Conservation (phyloP, 2,329 filamentous ascomycete genomes). For the Neospermospora avenae region DNA sequence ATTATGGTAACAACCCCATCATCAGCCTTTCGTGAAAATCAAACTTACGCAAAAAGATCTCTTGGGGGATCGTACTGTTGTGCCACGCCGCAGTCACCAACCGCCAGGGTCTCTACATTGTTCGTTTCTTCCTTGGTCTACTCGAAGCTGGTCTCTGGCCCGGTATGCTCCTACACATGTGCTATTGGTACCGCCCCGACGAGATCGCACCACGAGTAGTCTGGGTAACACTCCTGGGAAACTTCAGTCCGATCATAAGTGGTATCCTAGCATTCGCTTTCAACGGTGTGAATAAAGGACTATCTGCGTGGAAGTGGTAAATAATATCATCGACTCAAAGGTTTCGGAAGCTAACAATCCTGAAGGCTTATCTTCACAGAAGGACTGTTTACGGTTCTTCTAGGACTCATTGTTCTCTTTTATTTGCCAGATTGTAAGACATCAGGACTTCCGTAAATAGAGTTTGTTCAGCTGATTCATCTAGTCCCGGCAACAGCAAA, state of each 20-base stretch:
- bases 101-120: constrained; percentile 40
- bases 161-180: constrained; percentile 42
- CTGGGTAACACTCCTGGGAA: constrained; percentile 44
- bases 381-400: constrained; percentile 44
- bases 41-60: constrained; percentile 28
- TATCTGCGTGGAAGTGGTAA: constrained; percentile 38
- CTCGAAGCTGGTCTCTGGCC: constrained; percentile 40
- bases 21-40: background rate
- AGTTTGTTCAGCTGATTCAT: background rate
- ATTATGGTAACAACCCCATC: constrained; percentile 29
- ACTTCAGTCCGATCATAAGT: constrained; percentile 41
- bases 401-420: constrained; percentile 49
- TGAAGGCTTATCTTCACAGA: constrained; percentile 41
- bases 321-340: background rate
- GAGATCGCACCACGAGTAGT: constrained; percentile 45
- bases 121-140: constrained; percentile 53
- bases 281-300: constrained; percentile 30
- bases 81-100: constrained; percentile 37
- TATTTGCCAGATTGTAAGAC: constrained; percentile 49
- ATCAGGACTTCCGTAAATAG: too few species aligned
- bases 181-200: constrained; percentile 47
- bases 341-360: background rate
- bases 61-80: constrained; percentile 38
- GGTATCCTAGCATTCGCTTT: constrained; percentile 45
- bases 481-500: constrained; percentile 42